Conservation (phyloP, 306 rosid genomes). For the Psophocarpus tetragonolobus region DNA sequence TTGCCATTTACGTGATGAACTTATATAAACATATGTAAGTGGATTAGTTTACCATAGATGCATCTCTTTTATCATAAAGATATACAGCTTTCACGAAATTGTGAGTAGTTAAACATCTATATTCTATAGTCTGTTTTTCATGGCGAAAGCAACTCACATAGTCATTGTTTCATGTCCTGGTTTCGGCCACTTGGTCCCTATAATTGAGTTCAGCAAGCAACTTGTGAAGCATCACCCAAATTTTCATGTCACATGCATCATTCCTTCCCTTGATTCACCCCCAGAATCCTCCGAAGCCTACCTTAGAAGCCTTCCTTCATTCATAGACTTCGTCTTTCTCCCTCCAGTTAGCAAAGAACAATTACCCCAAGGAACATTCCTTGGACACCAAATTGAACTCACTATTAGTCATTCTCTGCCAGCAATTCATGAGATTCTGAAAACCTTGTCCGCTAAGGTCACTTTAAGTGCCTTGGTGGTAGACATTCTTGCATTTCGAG, state of each 20-base stretch:
- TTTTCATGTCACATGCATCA: slow-evolving; percentile 46
- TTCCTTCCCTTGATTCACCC: slow-evolving; percentile 39
- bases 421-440: slow-evolving; percentile 12
- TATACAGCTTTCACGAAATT: neutral
- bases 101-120: neutral
- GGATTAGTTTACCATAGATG: no score
- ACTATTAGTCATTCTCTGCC: slow-evolving; percentile 34
- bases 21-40: no score
- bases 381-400: slow-evolving; percentile 14
- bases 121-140: neutral
- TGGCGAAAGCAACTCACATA: slow-evolving; percentile 34
- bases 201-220: slow-evolving; percentile 39
- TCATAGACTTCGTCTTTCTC: slow-evolving; percentile 37
- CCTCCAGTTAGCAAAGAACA: slow-evolving; percentile 39
- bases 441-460: slow-evolving; percentile 15
- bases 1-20: no score
- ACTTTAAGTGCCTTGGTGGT: slow-evolving; percentile 25
- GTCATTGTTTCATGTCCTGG: slow-evolving; percentile 41
- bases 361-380: slow-evolving; percentile 24
- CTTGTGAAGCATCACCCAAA: slow-evolving; percentile 30
- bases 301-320: slow-evolving; percentile 45
- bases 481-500: slow-evolving; percentile 29
- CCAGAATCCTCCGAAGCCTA: slow-evolving; percentile 32
- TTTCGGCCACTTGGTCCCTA: slow-evolving; percentile 42
- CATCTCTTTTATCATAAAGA: no score